Percentiles rank a stretch among this genome's conserved stretches.
phyloP scores from a whole-genome alignment of 176 grass and related monocot species.

The Lolium rigidum region DNA sequence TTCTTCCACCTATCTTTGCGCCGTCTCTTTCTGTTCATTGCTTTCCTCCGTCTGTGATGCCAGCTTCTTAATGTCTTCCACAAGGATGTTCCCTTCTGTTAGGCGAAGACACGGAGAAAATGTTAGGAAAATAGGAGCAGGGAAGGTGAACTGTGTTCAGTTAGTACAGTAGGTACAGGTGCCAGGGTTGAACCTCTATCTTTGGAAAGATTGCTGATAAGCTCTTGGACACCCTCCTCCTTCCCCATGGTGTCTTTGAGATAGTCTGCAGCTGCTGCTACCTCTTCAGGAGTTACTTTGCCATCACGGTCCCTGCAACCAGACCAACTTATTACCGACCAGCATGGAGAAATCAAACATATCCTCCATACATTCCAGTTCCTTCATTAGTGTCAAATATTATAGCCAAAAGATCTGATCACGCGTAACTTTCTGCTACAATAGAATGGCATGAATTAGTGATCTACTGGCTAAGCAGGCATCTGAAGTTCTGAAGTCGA shows the following conservation, averaged over 20 bases:
- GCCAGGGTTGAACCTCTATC: conserved; percentile 64
- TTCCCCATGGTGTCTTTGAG: conserved; percentile 83
- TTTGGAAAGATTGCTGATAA: conserved; percentile 93
- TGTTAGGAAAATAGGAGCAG: conserved; percentile 22
- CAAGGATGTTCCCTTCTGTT: conserved; percentile 97
- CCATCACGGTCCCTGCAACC: conserved; percentile 79
- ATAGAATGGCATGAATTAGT: not conserved
- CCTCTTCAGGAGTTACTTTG: conserved; percentile 96
- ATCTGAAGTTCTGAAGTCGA: conserved; percentile 8
- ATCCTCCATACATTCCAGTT: not conserved
- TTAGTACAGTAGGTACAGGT: not conserved
- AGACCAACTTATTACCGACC: not conserved
- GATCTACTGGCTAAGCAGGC: not conserved
- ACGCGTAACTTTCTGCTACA: not conserved
- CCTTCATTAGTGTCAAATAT: not conserved
- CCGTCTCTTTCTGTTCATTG: conserved; percentile 44
- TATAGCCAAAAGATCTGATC: not conserved
- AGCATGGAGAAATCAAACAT: conserved; percentile 11
- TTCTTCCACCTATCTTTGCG: conserved; percentile 32
- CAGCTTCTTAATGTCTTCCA: conserved; percentile 94
- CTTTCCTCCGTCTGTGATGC: conserved; percentile 61
- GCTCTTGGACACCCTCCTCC: conserved; percentile 73
- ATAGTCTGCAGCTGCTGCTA: conserved; percentile 83
- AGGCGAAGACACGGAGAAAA: conserved; percentile 7
- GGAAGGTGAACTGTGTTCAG: not conserved